Conservation (phyloP, 2,329 filamentous ascomycete species). For the Aspergillus ustus region DNA sequence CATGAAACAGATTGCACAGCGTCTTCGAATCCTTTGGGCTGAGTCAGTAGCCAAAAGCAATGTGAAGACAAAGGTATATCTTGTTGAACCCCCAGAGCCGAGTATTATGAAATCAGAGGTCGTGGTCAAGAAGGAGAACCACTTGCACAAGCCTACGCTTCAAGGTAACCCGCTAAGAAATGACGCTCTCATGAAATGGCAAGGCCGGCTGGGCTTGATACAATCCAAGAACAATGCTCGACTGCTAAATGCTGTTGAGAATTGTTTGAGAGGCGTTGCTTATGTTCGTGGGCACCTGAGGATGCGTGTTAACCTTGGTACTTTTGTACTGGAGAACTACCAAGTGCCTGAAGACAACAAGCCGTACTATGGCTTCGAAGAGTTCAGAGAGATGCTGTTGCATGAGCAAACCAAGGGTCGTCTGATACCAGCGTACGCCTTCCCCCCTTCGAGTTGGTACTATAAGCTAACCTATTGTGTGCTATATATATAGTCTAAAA, state of each 20-base stretch:
- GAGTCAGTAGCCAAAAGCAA: conserved; percentile 34
- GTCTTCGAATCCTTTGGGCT: conserved; percentile 34
- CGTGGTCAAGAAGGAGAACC: conserved; percentile 26
- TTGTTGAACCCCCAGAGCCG: conserved; percentile 36
- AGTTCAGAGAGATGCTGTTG: conserved; percentile 48
- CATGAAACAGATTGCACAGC: conserved; percentile 42
- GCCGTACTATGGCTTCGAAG: conserved; percentile 38
- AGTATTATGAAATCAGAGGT: conserved; percentile 30
- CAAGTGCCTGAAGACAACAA: conserved; percentile 32
- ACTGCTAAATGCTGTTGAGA: conserved; percentile 36
- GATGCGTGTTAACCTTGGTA: conserved; percentile 50
- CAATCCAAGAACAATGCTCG: conserved; percentile 36
- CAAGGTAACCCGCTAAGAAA: conserved; percentile 24
- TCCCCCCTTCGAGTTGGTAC: not conserved
- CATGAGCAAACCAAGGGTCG: conserved; percentile 42
- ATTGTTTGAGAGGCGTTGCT: conserved; percentile 36
- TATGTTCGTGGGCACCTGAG: conserved; percentile 42
- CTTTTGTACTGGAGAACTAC: conserved; percentile 45
- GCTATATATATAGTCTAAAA: conserved; percentile 28
- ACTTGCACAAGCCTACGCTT: conserved; percentile 28
- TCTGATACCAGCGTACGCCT: conserved; percentile 42
- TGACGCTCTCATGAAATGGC: conserved; percentile 28
- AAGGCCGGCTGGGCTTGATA: conserved; percentile 25
- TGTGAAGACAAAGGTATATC: conserved; percentile 38
- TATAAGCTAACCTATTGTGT: conserved; percentile 1